Base-by-base conservation (phyloP, 768 basidiomycete species). In the Tulasnella sp. region DNA sequence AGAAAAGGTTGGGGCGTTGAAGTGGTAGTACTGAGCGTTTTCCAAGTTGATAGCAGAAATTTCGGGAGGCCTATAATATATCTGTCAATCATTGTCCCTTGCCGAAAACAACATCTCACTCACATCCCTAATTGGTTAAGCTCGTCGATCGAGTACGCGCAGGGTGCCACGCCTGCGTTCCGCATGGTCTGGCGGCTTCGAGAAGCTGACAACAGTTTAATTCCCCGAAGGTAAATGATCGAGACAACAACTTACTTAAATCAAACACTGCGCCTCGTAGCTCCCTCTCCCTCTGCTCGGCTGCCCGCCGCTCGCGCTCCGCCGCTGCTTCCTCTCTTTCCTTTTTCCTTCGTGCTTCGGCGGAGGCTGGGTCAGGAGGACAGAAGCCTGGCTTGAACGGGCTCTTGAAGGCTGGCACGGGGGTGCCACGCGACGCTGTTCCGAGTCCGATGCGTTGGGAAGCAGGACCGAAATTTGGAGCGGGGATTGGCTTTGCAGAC, bases 11-110 rank as follows among this genome's bases (percentile, higher is more conserved):
- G 29, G 59, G n/a, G 54, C 27, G 21, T 62, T 54, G 54, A 65
- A 65, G 6, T 54, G 49, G 48, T 57, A 63, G 52, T 62, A 59
- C 7, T 39, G 49, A 29, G 61, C 60, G 35, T 60, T 60, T 59
- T 58, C 56, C 11, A 57, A 9, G 21, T 19, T 62, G 35, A 61
- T 61, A 21, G 43, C 41, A 29, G 39, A 43, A 12, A 64, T 43
- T 39, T 50, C 64, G 34, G 59, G 11, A 17, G 59, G 62, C 12
- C 62, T 64, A 48, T 4, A 11, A 36, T 1, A 51, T 9, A 17
- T 17, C 6, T n/a, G 36, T 39, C 4, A 39, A 21, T 39, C 35
- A 37, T 2, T 9, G 11, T 32, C 19, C 19, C 36, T 23, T 14
- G 15, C 17, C 25, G 17, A 37, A 39, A 14, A 14, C 29, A 21